A percentile compares a stretch with the other conserved stretches of the same genome.
Evolutionary conservation across 1,284 basidiomycete genomes (phyloP).

Genomic region (Fomitopsis schrenkii): DNA sequence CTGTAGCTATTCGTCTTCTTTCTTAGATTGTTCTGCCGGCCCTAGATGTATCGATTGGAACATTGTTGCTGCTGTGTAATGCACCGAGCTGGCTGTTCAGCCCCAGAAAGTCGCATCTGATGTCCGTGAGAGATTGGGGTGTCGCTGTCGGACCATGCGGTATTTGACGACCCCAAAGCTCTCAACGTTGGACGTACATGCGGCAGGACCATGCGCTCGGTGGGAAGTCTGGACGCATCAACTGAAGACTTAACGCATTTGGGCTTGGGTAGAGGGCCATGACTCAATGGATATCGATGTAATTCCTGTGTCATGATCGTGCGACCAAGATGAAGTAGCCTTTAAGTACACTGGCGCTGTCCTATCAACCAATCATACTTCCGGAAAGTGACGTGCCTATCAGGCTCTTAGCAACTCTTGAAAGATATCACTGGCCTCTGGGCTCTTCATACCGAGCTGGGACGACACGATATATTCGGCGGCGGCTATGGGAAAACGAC

Average conservation of each 20-base stretch:
- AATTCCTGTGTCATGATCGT: not conserved
- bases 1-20: not conserved
- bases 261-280: not conserved
- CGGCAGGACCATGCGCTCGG: not conserved
- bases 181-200: not conserved
- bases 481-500: not conserved
- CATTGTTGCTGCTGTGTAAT: not conserved
- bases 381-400: not conserved
- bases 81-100: not conserved
- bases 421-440: not conserved
- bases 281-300: not conserved
- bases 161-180: not conserved
- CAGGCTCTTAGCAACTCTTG: not conserved
- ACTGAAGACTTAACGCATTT: not conserved
- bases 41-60: constrained; percentile 6
- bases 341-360: not conserved
- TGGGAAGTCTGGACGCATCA: not conserved
- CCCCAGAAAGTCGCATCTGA: not conserved
- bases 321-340: not conserved
- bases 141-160: not conserved
- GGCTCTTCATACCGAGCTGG: not conserved
- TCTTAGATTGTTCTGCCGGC: constrained; percentile 3
- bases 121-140: not conserved
- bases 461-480: not conserved
- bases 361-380: not conserved